Conservation (phyloP, 129 eudicot genomes). For the Lactuca sativa region DNA sequence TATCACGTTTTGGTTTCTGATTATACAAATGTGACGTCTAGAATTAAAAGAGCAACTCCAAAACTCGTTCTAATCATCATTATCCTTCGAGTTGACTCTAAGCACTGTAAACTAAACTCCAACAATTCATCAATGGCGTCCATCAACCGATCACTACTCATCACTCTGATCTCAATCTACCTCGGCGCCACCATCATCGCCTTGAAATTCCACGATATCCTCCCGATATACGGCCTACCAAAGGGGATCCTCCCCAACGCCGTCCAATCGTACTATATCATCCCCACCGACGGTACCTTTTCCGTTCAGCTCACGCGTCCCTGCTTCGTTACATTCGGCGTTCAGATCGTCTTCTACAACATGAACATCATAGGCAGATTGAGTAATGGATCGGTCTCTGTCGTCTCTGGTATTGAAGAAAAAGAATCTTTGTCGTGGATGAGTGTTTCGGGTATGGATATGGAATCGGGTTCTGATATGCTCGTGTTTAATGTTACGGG, state of each 20-base stretch:
- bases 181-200: slow-evolving; percentile 1
- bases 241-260: slow-evolving; percentile 64
- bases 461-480: slow-evolving; percentile 39
- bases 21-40: too few relatives aligned
- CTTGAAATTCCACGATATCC: slow-evolving; percentile 69
- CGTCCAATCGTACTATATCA: slow-evolving; percentile 56
- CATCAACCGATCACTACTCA: slow-evolving; percentile 12
- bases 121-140: slow-evolving; percentile 31
- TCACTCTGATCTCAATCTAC: slow-evolving; percentile 24
- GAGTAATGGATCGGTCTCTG: slow-evolving; percentile 57
- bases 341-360: slow-evolving; percentile 61
- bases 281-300: slow-evolving; percentile 48
- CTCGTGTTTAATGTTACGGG: slow-evolving; percentile 67
- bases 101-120: not conserved
- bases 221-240: slow-evolving; percentile 63
- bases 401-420: slow-evolving; percentile 75
- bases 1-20: too few relatives aligned
- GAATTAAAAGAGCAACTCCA: too few relatives aligned
- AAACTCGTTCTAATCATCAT: not conserved
- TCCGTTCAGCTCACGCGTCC: slow-evolving; percentile 43
- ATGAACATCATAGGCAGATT: slow-evolving; percentile 48
- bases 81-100: slow-evolving; percentile 13
- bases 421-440: slow-evolving; percentile 70
- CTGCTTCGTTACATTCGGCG: slow-evolving; percentile 66
- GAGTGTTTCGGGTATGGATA: slow-evolving; percentile 57